Base-by-base conservation (phyloP, 2,329 filamentous ascomycete genomes). In the Curvularia hawaiiensis region DNA sequence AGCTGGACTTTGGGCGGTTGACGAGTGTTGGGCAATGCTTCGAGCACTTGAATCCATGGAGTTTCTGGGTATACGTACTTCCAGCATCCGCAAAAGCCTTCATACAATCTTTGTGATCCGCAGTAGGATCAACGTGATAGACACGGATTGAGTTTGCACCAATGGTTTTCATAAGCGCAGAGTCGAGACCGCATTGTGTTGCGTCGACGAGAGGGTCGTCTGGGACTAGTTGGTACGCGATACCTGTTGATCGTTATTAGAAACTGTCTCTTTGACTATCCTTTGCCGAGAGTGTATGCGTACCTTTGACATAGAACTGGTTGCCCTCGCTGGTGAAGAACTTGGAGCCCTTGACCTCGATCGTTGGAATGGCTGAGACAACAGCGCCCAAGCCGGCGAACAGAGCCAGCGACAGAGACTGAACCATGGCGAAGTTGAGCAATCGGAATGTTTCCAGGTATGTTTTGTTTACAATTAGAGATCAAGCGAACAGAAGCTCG, bases 241-340 rank as follows among this genome's bases (percentile, higher is more conserved):
- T 82, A 61, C 90, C 90, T 92, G 67, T 12, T 20, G 14, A 7
- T 39, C n/a, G 9, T 12, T 14, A 50, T 71, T 22, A 71, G 61
- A 50, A 16, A 20, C 1, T 22, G 4, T 7, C 1, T 1, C 3
- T 40, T 1, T 0, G 18, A 22, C 18, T 18, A 9, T 6, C 3
- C 16, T 16, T 31, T 16, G 6, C 5, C n/a, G 47, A 6, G 12
- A 33, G 9, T 26, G 20, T 2, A 24, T 49, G 49, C 59, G 4
- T 76, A 90, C 91, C 91, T 79, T 93, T 95, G 76, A 95, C 84
- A 76, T 87, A 95, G 82, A 90, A 96, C 73, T 96, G 91, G 31
- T 87, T 83, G 63, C 91, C 91, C 74, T 93, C 86, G 69, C 85
- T 86, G 65, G 87, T 88, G 80, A 96, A 96, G 81, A 96, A 92